Conservation (phyloP, 2,329 filamentous ascomycete species). For the Colletotrichum graminicola region DNA sequence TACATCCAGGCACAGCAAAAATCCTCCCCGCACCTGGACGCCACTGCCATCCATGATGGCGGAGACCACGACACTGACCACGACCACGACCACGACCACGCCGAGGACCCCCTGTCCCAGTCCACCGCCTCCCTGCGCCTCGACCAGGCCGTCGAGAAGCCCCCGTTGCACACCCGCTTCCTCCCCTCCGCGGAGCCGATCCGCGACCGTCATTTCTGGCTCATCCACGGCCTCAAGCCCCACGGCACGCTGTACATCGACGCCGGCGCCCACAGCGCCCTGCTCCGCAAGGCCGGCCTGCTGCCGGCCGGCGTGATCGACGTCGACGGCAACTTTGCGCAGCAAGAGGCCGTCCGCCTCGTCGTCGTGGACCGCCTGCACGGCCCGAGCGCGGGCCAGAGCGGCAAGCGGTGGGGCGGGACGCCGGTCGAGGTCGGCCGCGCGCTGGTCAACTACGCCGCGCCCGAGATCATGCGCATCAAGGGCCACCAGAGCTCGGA, state of each 20-base stretch:
- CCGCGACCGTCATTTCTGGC: conserved; percentile 95
- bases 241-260: conserved; percentile 96
- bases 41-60: conserved; percentile 32
- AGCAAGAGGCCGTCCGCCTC: conserved; percentile 91
- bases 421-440: conserved; percentile 81
- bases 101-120: conserved; percentile 53
- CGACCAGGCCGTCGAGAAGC: conserved; percentile 51
- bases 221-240: conserved; percentile 89
- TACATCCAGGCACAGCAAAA: conserved; percentile 74
- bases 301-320: conserved; percentile 92
- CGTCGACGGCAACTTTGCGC: conserved; percentile 88
- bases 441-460: conserved; percentile 93
- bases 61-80: conserved; percentile 37
- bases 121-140: conserved; percentile 59
- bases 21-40: conserved; percentile 45
- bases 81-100: conserved; percentile 45
- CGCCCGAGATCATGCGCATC: conserved; percentile 84
- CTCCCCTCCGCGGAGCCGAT: conserved; percentile 87
- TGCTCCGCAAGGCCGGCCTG: conserved; percentile 86
- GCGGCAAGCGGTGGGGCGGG: conserved; percentile 63
- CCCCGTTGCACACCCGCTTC: conserved; percentile 92
- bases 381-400: conserved; percentile 48
- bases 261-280: conserved; percentile 84
- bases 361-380: conserved; percentile 78
- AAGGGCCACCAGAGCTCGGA: conserved; percentile 86